Conservation (phyloP, 2,329 filamentous ascomycete genomes). For the Mariannaea elegans region DNA sequence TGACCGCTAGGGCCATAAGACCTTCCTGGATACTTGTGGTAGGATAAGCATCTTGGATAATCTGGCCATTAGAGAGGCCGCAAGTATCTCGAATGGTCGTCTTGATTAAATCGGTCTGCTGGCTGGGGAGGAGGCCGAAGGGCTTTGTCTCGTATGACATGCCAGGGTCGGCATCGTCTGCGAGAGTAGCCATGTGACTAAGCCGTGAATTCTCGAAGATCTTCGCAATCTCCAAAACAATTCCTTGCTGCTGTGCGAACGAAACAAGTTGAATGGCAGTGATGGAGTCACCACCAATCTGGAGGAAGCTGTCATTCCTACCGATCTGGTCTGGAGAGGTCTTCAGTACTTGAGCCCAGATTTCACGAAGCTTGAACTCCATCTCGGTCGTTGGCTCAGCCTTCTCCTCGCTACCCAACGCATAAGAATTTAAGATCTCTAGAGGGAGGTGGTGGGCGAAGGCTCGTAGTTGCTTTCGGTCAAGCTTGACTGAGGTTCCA, state of each 20-base stretch:
- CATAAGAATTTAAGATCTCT: not conserved
- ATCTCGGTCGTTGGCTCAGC: not conserved
- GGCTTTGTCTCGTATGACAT: not conserved
- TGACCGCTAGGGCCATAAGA: slow-evolving; percentile 5
- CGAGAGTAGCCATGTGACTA: slow-evolving; percentile 18
- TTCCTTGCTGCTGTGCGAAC: slow-evolving; percentile 48
- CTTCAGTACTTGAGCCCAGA: slow-evolving; percentile 50
- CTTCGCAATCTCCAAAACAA: slow-evolving; percentile 53
- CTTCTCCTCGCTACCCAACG: not conserved
- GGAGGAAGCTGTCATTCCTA: slow-evolving; percentile 57
- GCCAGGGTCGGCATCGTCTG: slow-evolving; percentile 9
- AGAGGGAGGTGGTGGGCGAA: not conserved
- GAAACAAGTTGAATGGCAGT: slow-evolving; percentile 61
- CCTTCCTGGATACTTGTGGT: slow-evolving; percentile 8
- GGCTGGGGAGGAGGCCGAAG: not conserved
- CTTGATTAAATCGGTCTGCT: not conserved
- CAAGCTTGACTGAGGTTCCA: slow-evolving; percentile 6
- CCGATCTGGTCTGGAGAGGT: slow-evolving; percentile 29
- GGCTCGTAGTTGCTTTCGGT: slow-evolving; percentile 1
- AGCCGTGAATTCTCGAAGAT: slow-evolving; percentile 45
- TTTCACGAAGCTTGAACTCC: slow-evolving; percentile 38
- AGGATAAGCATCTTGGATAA: not conserved
- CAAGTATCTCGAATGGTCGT: not conserved
- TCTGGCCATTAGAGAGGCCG: slow-evolving; percentile 16
- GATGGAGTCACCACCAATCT: slow-evolving; percentile 56